Evolutionary conservation across 2,329 filamentous ascomycete genomes (phyloP).

Genomic region (Colletotrichum nymphaeae): DNA sequence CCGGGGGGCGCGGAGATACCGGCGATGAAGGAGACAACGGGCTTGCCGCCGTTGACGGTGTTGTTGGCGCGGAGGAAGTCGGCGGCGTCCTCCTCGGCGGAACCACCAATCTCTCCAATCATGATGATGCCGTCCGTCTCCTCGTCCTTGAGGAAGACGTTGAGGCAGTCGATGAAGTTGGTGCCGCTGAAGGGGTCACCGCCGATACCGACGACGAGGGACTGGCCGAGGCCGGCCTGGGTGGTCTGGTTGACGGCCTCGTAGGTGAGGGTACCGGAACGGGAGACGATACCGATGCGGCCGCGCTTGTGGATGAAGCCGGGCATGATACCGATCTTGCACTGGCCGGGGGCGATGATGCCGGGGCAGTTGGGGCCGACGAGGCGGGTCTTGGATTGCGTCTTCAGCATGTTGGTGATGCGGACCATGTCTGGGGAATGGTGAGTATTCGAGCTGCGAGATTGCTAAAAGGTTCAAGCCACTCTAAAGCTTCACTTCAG

Average conservation of each 20-base stretch:
- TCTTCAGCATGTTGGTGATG: conserved; percentile 98
- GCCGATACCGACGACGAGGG: conserved; percentile 96
- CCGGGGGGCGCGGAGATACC: conserved; percentile 97
- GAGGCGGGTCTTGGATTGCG: conserved; percentile 95
- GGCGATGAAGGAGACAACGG: conserved; percentile 97
- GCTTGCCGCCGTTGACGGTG: conserved; percentile 85
- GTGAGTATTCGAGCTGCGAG: conserved; percentile 18
- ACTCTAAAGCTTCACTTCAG: neutral
- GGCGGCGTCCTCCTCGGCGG: conserved; percentile 96
- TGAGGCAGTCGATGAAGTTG: conserved; percentile 99
- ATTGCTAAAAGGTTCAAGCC: conserved; percentile 2
- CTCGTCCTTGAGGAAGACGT: conserved; percentile 94
- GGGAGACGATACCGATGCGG: conserved; percentile 97
- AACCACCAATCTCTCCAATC: conserved; percentile 99
- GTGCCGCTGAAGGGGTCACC: conserved; percentile 99
- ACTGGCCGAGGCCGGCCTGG: conserved; percentile 95
- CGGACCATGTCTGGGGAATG: conserved; percentile 87
- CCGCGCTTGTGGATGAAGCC: conserved; percentile 99
- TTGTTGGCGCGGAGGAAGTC: conserved; percentile 96
- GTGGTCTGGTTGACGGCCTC: conserved; percentile 99
- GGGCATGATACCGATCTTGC: conserved; percentile 99
- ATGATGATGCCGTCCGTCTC: conserved; percentile 99
- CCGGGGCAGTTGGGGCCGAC: conserved; percentile 98
- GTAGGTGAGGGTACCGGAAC: conserved; percentile 98
- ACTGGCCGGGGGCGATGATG: conserved; percentile 94